Conservation (phyloP, 768 basidiomycete genomes). For the Rhodotorula kratochvilovae region DNA sequence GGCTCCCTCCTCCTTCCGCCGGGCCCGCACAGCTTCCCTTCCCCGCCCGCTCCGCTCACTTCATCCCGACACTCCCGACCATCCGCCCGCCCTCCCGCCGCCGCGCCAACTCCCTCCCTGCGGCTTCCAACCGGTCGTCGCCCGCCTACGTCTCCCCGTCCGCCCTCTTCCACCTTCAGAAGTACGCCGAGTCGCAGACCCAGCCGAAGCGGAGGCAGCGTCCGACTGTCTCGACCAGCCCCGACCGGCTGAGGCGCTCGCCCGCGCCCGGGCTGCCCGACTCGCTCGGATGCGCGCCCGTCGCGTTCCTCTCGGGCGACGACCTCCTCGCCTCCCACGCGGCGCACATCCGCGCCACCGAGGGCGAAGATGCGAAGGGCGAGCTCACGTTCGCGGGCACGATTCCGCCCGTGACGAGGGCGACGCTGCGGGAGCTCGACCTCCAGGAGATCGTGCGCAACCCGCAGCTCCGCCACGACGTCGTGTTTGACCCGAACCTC, state of each 20-base stretch:
- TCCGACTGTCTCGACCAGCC: too few relatives aligned
- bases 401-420: slow-evolving; percentile 72
- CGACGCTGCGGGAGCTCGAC: slow-evolving; percentile 78
- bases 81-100: background rate
- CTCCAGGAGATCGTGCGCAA: slow-evolving; percentile 78
- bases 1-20: background rate
- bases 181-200: too few relatives aligned
- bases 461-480: slow-evolving; percentile 66
- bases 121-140: too few relatives aligned
- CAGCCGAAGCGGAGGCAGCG: too few relatives aligned
- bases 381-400: slow-evolving; percentile 50
- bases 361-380: too few relatives aligned
- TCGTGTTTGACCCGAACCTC: slow-evolving; percentile 44
- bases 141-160: too few relatives aligned
- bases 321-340: slow-evolving; percentile 9
- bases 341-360: background rate
- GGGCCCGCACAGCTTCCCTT: background rate
- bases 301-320: background rate
- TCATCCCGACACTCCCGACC: background rate
- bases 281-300: background rate
- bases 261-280: background rate
- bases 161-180: too few relatives aligned
- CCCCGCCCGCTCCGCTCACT: background rate
- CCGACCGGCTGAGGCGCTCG: background rate
- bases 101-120: slow-evolving; percentile 1